Evolutionary conservation across 306 rosid genomes (phyloP).

Genomic region (Cyamopsis tetragonoloba): DNA sequence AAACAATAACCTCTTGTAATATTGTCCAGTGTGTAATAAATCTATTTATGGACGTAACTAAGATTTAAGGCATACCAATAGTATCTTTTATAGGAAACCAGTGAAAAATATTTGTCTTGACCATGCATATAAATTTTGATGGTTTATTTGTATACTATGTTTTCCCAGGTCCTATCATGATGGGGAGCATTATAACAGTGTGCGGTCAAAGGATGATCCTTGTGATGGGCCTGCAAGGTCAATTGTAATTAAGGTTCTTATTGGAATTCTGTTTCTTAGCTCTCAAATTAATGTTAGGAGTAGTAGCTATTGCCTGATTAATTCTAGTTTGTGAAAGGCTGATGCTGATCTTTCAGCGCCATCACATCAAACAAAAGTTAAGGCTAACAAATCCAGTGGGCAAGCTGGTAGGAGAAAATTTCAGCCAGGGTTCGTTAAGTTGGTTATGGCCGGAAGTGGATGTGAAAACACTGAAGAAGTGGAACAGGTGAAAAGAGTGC

Average conservation of each 20-base stretch:
- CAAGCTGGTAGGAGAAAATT: constrained; percentile 34
- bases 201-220: constrained; percentile 69
- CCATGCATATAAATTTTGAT: constrained; percentile 16
- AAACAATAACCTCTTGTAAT: background rate
- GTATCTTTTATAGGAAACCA: constrained; percentile 17
- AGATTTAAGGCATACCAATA: background rate
- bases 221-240: constrained; percentile 69
- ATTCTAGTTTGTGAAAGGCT: constrained; percentile 68
- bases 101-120: constrained; percentile 5
- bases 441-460: constrained; percentile 74
- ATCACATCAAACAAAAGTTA: constrained; percentile 49
- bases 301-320: constrained; percentile 41
- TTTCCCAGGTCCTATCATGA: constrained; percentile 73
- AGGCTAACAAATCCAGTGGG: constrained; percentile 20
- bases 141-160: constrained; percentile 3
- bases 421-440: constrained; percentile 47
- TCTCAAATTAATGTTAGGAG: constrained; percentile 13
- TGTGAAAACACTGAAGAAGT: constrained; percentile 55
- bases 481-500: constrained; percentile 48
- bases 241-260: constrained; percentile 62
- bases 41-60: background rate
- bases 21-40: background rate
- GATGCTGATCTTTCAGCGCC: constrained; percentile 67
- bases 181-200: constrained; percentile 82
- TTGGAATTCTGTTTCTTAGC: background rate